Base-by-base conservation (phyloP, 768 basidiomycete species). In the Agaricus bisporus region DNA sequence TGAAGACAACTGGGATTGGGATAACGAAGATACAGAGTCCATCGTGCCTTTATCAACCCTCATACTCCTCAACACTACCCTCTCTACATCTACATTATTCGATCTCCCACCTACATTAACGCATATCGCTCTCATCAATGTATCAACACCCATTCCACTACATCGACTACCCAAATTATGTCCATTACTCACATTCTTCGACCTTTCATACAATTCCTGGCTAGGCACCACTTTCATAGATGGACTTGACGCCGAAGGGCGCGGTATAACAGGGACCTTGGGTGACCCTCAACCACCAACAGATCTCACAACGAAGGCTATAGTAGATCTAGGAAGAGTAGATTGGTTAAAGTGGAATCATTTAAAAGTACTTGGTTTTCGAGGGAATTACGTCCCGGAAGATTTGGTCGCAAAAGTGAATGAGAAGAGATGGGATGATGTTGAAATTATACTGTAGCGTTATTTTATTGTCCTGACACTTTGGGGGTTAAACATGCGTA, bases 171-270 rank as follows among this genome's bases (percentile, higher is more conserved):
- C 85, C 0, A 68, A 65, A 10, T 62, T 77, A 12, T 85, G 83
- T 58, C 88, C 87, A 0, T 64, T 83, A n/a, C 68, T 90, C 25
- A 68, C 76, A 18, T 61, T 83, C 22, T 64, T 89, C 32, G 87
- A 89, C 61, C 63, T 90, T 44, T 90, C 88, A 0, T 86, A 77
- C 63, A 89, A 88, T 52, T 39, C 53, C 1, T 78, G 77, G 77
- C 62, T 78, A 10, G 62, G 58, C 12, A 25, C 53, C 17, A 41
- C 22, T 22, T 54, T 48, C 14, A 42, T 18, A 36, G 25, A 26
- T 28, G 44, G 12, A 29, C 1, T 37, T n/a, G 41, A 37, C 14
- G 39, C 32, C n/a, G 22, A 52, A 22, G 36, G 48, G 7, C 48
- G 14, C 4, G 36, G 7, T 22, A 18, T 22, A 15, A 36, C 26